Conservation (phyloP, 352 stramenopile species). For the Halophytophthora batemanensis region DNA sequence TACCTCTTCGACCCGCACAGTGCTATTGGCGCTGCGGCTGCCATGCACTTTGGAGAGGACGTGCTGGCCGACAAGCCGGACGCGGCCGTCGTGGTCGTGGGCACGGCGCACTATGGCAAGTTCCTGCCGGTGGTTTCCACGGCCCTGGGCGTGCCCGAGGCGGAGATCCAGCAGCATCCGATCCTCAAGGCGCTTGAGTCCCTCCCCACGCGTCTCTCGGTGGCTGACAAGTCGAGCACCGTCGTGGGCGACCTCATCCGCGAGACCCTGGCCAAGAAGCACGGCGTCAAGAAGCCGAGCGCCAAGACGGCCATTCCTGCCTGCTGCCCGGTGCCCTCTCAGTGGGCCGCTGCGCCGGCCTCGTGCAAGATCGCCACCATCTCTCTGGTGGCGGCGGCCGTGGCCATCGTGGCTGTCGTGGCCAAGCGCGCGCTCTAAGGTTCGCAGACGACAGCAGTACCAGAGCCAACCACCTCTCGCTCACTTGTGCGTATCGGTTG, state of each 20-base stretch:
- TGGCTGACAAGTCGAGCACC: constrained; percentile 61
- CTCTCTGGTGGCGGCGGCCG: constrained; percentile 35
- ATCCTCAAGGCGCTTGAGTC: constrained; percentile 74
- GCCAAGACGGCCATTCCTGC: constrained; percentile 4
- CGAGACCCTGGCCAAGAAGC: constrained; percentile 28
- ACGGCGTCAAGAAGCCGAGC: constrained; percentile 9
- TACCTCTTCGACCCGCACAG: constrained; percentile 98
- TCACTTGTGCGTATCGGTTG: no score
- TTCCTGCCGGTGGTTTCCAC: constrained; percentile 93
- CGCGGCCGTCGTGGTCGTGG: constrained; percentile 90
- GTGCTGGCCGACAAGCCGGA: constrained; percentile 54
- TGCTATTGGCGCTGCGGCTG: constrained; percentile 92
- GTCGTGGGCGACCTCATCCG: constrained; percentile 62
- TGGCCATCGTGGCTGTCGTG: constrained; percentile 33
- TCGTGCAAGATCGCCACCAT: constrained; percentile 29
- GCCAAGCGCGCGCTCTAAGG: constrained; percentile 40
- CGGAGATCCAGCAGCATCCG: constrained; percentile 67
- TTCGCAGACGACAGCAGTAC: neutral
- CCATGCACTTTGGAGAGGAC: constrained; percentile 73
- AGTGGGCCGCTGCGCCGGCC: constrained; percentile 14
- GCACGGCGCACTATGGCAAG: constrained; percentile 97
- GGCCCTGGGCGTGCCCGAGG: constrained; percentile 77
- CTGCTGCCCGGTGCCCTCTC: neutral
- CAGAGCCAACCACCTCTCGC: no score
- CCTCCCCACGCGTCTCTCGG: constrained; percentile 56